A percentile compares a stretch with the other conserved stretches of the same genome.
Evolutionary conservation across 2,329 filamentous ascomycete genomes (phyloP).

Genomic region (Alternaria gaisen): DNA sequence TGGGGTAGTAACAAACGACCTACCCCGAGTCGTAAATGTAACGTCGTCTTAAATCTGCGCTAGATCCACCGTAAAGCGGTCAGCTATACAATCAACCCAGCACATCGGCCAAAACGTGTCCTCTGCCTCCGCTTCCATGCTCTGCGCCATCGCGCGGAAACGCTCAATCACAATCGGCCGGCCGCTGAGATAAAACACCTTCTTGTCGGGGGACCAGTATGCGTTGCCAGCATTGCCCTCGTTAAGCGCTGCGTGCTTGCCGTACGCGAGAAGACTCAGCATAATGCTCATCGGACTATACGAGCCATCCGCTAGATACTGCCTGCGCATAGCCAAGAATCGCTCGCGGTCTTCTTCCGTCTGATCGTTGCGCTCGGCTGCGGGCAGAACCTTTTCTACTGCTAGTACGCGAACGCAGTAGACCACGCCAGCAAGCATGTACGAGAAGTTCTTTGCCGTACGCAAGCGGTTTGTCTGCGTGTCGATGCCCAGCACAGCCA

Average conservation of each 20-base stretch:
- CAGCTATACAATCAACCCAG: conserved; percentile 14
- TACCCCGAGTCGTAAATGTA: neutral
- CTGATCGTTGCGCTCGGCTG: conserved; percentile 9
- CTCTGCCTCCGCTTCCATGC: conserved; percentile 17
- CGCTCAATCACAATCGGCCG: conserved; percentile 21
- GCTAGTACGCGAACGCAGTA: conserved; percentile 29
- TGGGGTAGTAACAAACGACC: neutral
- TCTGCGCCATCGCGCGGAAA: conserved; percentile 14
- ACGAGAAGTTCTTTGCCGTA: conserved; percentile 22
- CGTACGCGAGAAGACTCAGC: conserved; percentile 30
- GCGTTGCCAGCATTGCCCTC: conserved; percentile 22
- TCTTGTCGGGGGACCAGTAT: conserved; percentile 24
- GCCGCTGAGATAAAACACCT: conserved; percentile 23
- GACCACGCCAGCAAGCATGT: conserved; percentile 27
- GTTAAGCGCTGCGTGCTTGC: conserved; percentile 28
- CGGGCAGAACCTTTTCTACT: conserved; percentile 25
- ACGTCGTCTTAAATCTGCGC: neutral
- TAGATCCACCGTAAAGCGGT: neutral
- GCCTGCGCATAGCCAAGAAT: conserved; percentile 19
- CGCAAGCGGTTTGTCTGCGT: conserved; percentile 11
- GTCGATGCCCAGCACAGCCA: conserved; percentile 5
- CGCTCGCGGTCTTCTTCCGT: conserved; percentile 19
- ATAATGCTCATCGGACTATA: conserved; percentile 33
- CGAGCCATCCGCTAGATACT: conserved; percentile 28
- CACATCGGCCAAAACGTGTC: conserved; percentile 26